phyloP scores from a whole-genome alignment of 192 early-diverging fungal genomes.

The Coemansia sp. region DNA sequence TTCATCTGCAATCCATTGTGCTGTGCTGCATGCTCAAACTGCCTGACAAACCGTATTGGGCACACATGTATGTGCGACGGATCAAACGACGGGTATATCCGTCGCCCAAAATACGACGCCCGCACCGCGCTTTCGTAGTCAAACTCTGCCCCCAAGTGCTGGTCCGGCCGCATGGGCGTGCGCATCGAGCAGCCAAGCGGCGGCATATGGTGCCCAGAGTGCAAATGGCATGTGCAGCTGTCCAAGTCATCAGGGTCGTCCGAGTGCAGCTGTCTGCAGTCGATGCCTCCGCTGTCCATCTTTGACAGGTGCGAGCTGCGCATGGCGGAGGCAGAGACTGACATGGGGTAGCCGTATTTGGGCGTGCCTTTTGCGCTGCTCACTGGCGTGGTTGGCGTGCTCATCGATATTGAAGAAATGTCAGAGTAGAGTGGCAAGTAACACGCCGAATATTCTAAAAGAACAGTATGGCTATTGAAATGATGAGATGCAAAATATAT shows the following conservation, averaged over 20 bases:
- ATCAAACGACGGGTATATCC: conserved; percentile 41
- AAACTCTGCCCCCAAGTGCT: conserved; percentile 10
- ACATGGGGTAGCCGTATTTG: conserved; percentile 8
- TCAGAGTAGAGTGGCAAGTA: background rate
- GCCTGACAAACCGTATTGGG: conserved; percentile 37
- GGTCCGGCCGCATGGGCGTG: conserved; percentile 5
- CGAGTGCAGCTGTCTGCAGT: background rate
- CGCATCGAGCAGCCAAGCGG: background rate
- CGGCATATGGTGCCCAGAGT: conserved; percentile 2
- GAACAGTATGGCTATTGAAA: background rate
- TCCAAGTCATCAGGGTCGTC: background rate
- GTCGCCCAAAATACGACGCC: conserved; percentile 33
- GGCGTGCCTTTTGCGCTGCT: conserved; percentile 1
- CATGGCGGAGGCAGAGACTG: conserved; percentile 6
- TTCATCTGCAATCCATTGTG: conserved; percentile 41
- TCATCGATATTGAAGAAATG: conserved; percentile 2
- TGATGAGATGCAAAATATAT: background rate
- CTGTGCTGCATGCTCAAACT: conserved; percentile 48
- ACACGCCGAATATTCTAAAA: no score
- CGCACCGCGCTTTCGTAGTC: conserved; percentile 38
- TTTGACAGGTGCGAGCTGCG: conserved; percentile 14
- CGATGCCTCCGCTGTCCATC: conserved; percentile 5
- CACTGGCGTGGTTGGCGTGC: conserved; percentile 21
- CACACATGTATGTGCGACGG: conserved; percentile 25
- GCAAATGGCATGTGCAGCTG: conserved; percentile 1